Evolutionary conservation across 2,329 filamentous ascomycete genomes (phyloP), one percentile per base, ranked within the genome.

Genomic region (Paramyrothecium sp.): DNA sequence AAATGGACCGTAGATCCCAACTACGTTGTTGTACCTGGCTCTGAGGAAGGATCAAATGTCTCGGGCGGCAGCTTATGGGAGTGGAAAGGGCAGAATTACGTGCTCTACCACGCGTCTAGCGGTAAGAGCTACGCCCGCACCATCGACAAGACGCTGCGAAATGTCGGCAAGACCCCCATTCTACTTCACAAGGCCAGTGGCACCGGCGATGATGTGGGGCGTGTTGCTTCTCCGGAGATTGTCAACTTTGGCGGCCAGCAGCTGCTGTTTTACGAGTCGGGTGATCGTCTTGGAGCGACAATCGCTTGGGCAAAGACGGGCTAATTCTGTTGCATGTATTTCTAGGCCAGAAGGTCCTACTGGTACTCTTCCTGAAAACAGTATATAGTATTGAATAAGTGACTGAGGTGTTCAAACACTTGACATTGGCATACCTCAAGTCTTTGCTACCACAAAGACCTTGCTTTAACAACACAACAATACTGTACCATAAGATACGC

Each of bases 31-130:
- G 54, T 30, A 8, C 56, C 56, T 3, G 60, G 60, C 16, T 23
- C 53, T 3, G 60, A 61, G 41, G 60, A 62, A 26, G 60, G 57
- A 2, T 12, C 49, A 19, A 61, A 62, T n/a, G 60, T 62, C 54
- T 60, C 60, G 8, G 60, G 50, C 4, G 58, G 53, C 19, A 50
- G 53, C 12, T 56, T 62, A 7, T 62, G 60, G 60, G 47, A 59
- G 41, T 62, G 60, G 60, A 49, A 55, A 3, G 60, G 60, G 1
- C 41, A 61, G 55, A 26, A 26, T 33, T 62, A 62, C 52, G 54
- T 62, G 46, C 54, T 62, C 26, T 62, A 62, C 48, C 60, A 62
- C 44, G 60, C 53, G 3, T 59, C 58, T 12, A 62, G 60, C 54
- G 60, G 60, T 13, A 62, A 59, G 38, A 56, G 26, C 26, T 62